A percentile compares a stretch with the other conserved stretches of the same genome.
phyloP scores from a whole-genome alignment of 768 basidiomycete genomes.

The Cystobasidium tubakii region DNA sequence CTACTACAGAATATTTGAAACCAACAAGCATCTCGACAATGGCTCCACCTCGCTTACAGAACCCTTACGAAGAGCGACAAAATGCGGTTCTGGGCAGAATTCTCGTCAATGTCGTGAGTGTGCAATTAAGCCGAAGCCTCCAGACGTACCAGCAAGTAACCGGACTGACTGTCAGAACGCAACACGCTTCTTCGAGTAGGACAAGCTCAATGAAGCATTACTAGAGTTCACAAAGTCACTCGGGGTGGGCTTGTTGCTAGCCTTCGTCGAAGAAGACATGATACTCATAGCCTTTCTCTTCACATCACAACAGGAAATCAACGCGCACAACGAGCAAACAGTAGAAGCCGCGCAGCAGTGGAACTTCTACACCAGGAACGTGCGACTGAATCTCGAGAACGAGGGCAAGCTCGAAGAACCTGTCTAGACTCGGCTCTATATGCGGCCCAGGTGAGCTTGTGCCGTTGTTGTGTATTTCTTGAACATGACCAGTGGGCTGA shows the following conservation, averaged over 20 bases:
- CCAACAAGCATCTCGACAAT: too few species aligned
- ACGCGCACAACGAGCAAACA: conserved; percentile 41
- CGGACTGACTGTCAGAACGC: neutral
- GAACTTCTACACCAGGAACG: conserved; percentile 43
- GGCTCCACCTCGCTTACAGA: conserved; percentile 37
- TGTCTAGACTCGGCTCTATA: neutral
- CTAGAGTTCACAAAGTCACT: conserved; percentile 40
- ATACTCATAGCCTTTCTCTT: neutral
- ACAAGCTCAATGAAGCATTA: conserved; percentile 46
- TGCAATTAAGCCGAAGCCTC: neutral
- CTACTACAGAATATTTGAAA: too few species aligned
- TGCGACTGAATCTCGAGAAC: conserved; percentile 41
- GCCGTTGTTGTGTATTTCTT: neutral
- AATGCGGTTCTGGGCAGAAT: conserved; percentile 32
- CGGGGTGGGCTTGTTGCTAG: conserved; percentile 32
- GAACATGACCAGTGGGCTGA: neutral
- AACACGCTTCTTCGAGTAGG: conserved; percentile 29
- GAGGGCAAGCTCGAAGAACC: conserved; percentile 18
- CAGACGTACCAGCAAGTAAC: neutral
- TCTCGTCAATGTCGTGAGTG: conserved; percentile 39
- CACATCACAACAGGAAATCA: conserved; percentile 38
- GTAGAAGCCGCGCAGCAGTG: conserved; percentile 42
- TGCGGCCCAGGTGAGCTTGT: neutral
- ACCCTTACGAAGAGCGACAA: conserved; percentile 44
- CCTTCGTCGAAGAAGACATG: neutral